Percentiles rank a stretch among this genome's conserved stretches.
phyloP scores from a whole-genome alignment of 2,329 filamentous ascomycete species.

The Alternaria alternata region DNA sequence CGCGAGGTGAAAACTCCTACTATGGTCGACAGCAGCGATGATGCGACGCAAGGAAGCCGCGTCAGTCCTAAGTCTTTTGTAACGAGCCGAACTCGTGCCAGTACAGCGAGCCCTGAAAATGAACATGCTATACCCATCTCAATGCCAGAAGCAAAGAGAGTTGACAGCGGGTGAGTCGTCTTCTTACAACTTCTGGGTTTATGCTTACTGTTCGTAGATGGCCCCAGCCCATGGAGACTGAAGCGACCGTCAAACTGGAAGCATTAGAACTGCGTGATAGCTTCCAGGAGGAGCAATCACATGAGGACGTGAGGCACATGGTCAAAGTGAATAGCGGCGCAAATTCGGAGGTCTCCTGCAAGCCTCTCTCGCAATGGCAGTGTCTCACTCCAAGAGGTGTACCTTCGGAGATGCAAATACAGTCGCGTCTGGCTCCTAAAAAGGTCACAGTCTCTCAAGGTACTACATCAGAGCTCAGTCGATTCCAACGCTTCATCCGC shows the following conservation, averaged over 20 bases:
- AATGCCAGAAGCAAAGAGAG: constrained; percentile 2
- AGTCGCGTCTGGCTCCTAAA: constrained; percentile 21
- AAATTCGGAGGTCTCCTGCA: constrained; percentile 30
- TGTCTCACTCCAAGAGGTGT: constrained; percentile 36
- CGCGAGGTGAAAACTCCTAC: constrained; percentile 34
- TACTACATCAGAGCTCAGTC: constrained; percentile 39
- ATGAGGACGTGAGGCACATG: constrained; percentile 10
- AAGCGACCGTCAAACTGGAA: constrained; percentile 31
- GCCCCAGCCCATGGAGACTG: constrained; percentile 27
- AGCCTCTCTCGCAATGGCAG: constrained; percentile 47
- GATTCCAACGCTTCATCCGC: constrained; percentile 63
- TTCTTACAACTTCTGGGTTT: background rate
- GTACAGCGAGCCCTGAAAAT: constrained; percentile 23
- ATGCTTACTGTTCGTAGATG: constrained; percentile 19
- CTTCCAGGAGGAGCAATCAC: constrained; percentile 9
- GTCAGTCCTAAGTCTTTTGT: constrained; percentile 38
- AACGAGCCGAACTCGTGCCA: constrained; percentile 32
- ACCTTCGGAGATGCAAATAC: constrained; percentile 26
- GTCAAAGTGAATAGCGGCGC: constrained; percentile 21
- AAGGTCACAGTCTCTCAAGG: constrained; percentile 29
- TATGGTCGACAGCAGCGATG: constrained; percentile 31
- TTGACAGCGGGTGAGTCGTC: constrained; percentile 11
- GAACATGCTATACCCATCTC: constrained; percentile 6
- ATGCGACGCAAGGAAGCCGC: constrained; percentile 33
- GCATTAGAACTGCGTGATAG: constrained; percentile 30